Base-by-base conservation (phyloP, 1,284 basidiomycete species). In the Cryptococcus sp. region DNA sequence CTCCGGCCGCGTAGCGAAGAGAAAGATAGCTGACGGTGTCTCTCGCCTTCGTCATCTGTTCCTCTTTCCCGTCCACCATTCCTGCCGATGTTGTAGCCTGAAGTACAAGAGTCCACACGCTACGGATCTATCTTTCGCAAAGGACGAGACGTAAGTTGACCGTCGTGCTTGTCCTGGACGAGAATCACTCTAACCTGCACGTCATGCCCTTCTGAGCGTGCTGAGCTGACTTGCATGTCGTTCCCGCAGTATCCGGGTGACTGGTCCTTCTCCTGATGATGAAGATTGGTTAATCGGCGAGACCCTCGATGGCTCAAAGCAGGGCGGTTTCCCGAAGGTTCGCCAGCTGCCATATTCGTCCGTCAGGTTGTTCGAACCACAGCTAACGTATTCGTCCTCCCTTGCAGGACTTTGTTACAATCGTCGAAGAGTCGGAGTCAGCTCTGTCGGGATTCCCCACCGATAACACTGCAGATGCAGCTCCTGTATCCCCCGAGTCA, bases 51-150 rank as follows among this genome's bases (percentile, higher is more conserved):
- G 8, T 15, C 50, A 50, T 19, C 19, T 47, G n/a, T n/a, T 47
- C 17, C 20, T 22, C 3, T 20, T 35, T n/a, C 41, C 31, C 42
- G 13, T 20, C 22, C 22, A 13, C 16, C 39, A 20, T 41, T 22
- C 19, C 47, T 54, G 20, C 56, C 35, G 51, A 42, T 17, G 31
- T 49, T 10, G 8, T 57, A 78, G 77, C 5, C 63, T 79, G 52
- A 76, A 75, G 56, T 79, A 78, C 72, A 79, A 78, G 62, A 76
- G 74, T 6, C 78, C 78, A 11, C 78, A 79, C 58, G 68, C 74
- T 22, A 78, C 77, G 1, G 78, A 79, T 55, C 67, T 79, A 10
- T 77, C 76, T n/a, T 79, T 79, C 57, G 70, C 71, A 47, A 78
- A 78, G 59, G 74, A 71, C 57, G 78, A 78, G 53, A 76, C 71